Conservation (phyloP, 768 basidiomycete species). For the Trametes maxima region DNA sequence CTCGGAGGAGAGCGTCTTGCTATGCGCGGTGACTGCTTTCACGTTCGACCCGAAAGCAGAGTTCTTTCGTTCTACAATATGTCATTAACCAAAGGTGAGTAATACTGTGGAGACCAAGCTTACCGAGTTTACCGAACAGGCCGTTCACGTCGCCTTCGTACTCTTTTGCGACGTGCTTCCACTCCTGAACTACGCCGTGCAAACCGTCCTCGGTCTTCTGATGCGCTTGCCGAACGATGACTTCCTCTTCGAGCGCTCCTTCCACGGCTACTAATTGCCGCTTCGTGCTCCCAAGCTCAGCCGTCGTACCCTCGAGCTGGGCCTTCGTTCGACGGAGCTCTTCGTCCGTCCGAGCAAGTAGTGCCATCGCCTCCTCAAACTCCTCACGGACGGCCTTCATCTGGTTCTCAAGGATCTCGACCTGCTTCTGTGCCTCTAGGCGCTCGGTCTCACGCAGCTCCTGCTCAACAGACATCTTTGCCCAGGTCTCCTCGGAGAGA, state of each 20-base stretch:
- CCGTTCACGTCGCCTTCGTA: conserved; percentile 69
- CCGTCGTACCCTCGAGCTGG: conserved; percentile 54
- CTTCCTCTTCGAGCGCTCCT: conserved; percentile 74
- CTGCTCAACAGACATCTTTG: conserved; percentile 75
- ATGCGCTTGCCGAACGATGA: conserved; percentile 74
- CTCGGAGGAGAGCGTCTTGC: conserved; percentile 57
- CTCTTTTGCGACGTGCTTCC: conserved; percentile 68
- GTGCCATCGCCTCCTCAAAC: conserved; percentile 84
- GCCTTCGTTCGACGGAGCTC: conserved; percentile 70
- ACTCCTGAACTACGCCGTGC: conserved; percentile 68
- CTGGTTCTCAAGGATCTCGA: conserved; percentile 82
- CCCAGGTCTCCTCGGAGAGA: conserved; percentile 90
- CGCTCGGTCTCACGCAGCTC: conserved; percentile 76
- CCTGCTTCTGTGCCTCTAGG: conserved; percentile 80
- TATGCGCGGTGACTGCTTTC: conserved; percentile 62
- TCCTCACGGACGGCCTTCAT: conserved; percentile 81
- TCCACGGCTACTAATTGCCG: conserved; percentile 61
- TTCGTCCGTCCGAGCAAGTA: conserved; percentile 73
- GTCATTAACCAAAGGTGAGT: not conserved
- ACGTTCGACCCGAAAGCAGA: conserved; percentile 64
- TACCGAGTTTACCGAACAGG: conserved; percentile 85
- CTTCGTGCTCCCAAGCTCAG: conserved; percentile 54
- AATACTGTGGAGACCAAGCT: conserved; percentile 23
- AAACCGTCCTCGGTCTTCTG: conserved; percentile 71
- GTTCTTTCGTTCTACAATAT: conserved; percentile 68